A percentile compares a stretch with the other conserved stretches of the same genome.
Conservation (phyloP, 176 grass and related monocot genomes). For the Carex pumila region DNA sequence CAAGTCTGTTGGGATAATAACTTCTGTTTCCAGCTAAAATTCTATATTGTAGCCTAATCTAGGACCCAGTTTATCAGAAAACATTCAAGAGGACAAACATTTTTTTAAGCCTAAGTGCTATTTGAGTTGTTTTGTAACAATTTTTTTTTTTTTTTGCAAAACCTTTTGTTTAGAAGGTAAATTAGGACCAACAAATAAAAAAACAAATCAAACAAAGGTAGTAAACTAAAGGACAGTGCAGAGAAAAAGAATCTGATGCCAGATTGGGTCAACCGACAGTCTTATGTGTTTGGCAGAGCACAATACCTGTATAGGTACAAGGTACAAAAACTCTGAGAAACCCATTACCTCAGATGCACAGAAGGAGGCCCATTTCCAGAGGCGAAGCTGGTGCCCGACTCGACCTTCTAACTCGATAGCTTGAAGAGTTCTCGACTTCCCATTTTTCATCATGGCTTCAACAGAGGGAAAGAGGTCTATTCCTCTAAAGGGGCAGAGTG, state of each 20-base stretch:
- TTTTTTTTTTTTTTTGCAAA: background rate
- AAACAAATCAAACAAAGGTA: constrained; percentile 16
- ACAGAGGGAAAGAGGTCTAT: constrained; percentile 75
- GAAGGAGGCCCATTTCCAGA: constrained; percentile 99
- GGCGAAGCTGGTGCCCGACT: constrained; percentile 65
- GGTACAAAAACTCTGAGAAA: background rate
- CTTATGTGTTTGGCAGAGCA: background rate
- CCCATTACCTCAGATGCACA: constrained; percentile 78
- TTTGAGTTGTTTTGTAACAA: background rate
- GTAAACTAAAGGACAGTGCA: background rate
- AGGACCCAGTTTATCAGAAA: background rate
- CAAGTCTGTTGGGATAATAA: background rate
- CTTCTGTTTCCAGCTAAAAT: background rate
- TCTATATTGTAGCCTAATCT: background rate
- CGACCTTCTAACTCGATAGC: constrained; percentile 90
- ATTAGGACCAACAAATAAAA: background rate
- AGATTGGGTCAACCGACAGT: background rate
- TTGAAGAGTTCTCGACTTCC: constrained; percentile 68
- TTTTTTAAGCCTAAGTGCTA: background rate
- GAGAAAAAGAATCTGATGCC: background rate
- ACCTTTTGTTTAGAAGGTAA: background rate
- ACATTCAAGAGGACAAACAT: background rate
- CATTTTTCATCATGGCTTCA: constrained; percentile 77
- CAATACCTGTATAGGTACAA: background rate
- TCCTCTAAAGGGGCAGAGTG: constrained; percentile 83